phyloP scores from a whole-genome alignment of 352 stramenopile species.

The Phytophthora citrophthora region DNA sequence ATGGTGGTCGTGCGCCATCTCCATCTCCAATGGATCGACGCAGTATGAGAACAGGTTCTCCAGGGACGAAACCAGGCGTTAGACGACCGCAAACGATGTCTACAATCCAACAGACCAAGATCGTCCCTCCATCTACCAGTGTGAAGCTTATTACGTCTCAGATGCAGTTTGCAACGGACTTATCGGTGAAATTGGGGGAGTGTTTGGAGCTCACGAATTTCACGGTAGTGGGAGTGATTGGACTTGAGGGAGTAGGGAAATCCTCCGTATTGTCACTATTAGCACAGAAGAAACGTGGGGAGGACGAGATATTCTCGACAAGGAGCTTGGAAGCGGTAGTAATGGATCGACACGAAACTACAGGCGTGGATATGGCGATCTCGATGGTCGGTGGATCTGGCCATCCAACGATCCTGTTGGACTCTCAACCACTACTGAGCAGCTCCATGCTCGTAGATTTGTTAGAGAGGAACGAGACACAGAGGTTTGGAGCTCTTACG shows the following conservation, averaged over 20 bases:
- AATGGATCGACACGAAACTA: slow-evolving; percentile 47
- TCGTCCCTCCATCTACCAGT: slow-evolving; percentile 33
- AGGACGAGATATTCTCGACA: slow-evolving; percentile 36
- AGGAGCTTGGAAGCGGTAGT: slow-evolving; percentile 50
- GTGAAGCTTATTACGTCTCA: slow-evolving; percentile 67
- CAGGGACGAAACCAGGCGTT: neutral
- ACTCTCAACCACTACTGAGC: slow-evolving; percentile 74
- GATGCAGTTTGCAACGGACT: slow-evolving; percentile 71
- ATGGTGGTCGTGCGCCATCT: neutral
- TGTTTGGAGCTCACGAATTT: slow-evolving; percentile 77
- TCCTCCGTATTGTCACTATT: slow-evolving; percentile 75
- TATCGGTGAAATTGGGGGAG: slow-evolving; percentile 51
- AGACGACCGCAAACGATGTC: slow-evolving; percentile 7
- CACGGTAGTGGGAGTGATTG: slow-evolving; percentile 70
- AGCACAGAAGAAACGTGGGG: slow-evolving; percentile 13
- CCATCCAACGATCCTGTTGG: slow-evolving; percentile 56
- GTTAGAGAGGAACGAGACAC: slow-evolving; percentile 55
- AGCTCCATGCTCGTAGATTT: slow-evolving; percentile 60
- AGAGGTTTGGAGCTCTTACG: slow-evolving; percentile 55
- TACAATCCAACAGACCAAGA: slow-evolving; percentile 23
- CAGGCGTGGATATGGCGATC: slow-evolving; percentile 65
- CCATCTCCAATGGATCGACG: slow-evolving; percentile 14
- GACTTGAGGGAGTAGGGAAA: slow-evolving; percentile 75
- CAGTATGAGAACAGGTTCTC: slow-evolving; percentile 7
- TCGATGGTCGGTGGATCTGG: slow-evolving; percentile 35